Percentiles rank a stretch among this genome's conserved stretches.
phyloP scores from a whole-genome alignment of 768 basidiomycete genomes.

The Chalciporus pseudorubinellus region DNA sequence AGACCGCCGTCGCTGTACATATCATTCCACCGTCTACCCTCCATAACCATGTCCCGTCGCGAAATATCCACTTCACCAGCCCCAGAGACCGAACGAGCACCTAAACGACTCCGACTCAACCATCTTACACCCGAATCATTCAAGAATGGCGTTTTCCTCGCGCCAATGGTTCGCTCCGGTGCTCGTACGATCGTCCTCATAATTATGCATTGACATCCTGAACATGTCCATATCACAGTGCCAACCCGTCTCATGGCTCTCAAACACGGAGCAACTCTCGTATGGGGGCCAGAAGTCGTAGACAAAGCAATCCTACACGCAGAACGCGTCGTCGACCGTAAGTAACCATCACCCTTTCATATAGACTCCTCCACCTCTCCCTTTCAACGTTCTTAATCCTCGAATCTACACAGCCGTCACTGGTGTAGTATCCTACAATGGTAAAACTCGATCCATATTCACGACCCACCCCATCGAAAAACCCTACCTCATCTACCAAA shows the following conservation, averaged over 20 bases:
- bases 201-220: not conserved
- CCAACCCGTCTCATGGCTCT: slow-evolving; percentile 84
- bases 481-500: slow-evolving; percentile 92
- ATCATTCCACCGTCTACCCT: not conserved
- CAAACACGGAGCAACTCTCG: slow-evolving; percentile 89
- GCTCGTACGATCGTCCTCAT: slow-evolving; percentile 54
- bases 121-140: slow-evolving; percentile 73
- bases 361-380: not conserved
- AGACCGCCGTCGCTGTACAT: not conserved
- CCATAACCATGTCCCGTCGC: slow-evolving; percentile 49
- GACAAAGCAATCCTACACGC: slow-evolving; percentile 93
- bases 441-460: slow-evolving; percentile 83
- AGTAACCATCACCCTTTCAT: slow-evolving; percentile 28
- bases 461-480: slow-evolving; percentile 93
- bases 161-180: slow-evolving; percentile 97
- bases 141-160: slow-evolving; percentile 88
- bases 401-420: slow-evolving; percentile 56
- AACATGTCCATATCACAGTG: slow-evolving; percentile 44
- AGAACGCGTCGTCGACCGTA: slow-evolving; percentile 83
- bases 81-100: slow-evolving; percentile 27
- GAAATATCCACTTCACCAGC: slow-evolving; percentile 47
- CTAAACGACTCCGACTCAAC: slow-evolving; percentile 55
- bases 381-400: slow-evolving; percentile 8
- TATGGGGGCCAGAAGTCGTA: slow-evolving; percentile 96
- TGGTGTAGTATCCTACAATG: slow-evolving; percentile 85